A percentile compares a stretch with the other conserved stretches of the same genome.
Evolutionary conservation across 2,329 filamentous ascomycete species (phyloP).

Genomic region (Daldinia eschscholtzii): DNA sequence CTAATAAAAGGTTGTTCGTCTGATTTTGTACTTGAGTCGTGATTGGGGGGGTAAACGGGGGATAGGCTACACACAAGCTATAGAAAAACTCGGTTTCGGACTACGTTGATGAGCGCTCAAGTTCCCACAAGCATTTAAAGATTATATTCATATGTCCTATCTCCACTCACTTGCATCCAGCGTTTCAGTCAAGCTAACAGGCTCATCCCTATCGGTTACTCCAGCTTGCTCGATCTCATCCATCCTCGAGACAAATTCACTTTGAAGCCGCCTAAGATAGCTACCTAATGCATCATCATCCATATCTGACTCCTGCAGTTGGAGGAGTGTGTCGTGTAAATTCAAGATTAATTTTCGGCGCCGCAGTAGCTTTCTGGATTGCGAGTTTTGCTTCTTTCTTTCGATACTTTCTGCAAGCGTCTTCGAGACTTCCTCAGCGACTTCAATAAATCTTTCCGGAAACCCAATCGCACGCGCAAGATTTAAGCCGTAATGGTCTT

Average conservation of each 20-base stretch:
- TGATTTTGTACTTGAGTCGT: too few relatives aligned
- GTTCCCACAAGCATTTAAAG: background rate
- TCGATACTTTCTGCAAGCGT: slow-evolving; percentile 70
- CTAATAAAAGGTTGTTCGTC: too few relatives aligned
- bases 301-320: slow-evolving; percentile 75
- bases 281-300: slow-evolving; percentile 70
- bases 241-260: slow-evolving; percentile 81
- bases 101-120: too few relatives aligned
- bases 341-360: slow-evolving; percentile 80
- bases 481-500: slow-evolving; percentile 85
- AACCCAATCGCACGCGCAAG: slow-evolving; percentile 82
- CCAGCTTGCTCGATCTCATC: slow-evolving; percentile 66
- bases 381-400: slow-evolving; percentile 69
- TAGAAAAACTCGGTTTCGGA: too few relatives aligned
- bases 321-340: slow-evolving; percentile 77
- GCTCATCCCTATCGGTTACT: background rate
- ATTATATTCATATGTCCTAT: background rate
- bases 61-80: too few relatives aligned
- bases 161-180: slow-evolving; percentile 5
- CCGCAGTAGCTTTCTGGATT: slow-evolving; percentile 69
- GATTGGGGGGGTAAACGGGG: too few relatives aligned
- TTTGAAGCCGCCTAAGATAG: slow-evolving; percentile 77
- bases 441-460: slow-evolving; percentile 73
- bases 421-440: slow-evolving; percentile 75
- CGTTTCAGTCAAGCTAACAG: background rate